These are phyloP conservation scores for Massarina eburnea DNA, from an alignment of 2,329 filamentous ascomycete species.

Conservation along the genomic window DNA sequence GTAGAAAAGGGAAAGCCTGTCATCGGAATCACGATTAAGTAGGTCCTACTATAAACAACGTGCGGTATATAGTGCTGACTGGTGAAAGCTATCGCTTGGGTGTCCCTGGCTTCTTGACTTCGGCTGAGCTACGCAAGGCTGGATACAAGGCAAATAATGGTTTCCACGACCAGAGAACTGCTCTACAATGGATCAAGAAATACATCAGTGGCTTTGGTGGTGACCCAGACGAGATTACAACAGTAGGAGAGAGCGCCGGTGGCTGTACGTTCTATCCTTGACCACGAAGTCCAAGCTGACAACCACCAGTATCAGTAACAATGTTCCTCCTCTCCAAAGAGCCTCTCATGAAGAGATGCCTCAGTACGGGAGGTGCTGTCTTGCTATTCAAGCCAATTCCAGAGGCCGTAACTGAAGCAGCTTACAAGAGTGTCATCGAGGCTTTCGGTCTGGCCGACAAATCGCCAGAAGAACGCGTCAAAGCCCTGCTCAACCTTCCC, in stretches of 20 bases:
- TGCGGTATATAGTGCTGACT: constrained; percentile 23
- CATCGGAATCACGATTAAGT: constrained; percentile 49
- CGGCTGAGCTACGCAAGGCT: constrained; percentile 49
- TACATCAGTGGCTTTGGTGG: constrained; percentile 44
- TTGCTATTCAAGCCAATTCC: constrained; percentile 47
- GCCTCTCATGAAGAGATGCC: constrained; percentile 43
- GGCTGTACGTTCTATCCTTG: constrained; percentile 34
- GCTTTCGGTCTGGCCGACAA: constrained; percentile 44
- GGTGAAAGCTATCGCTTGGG: constrained; percentile 34
- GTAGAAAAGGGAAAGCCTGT: constrained; percentile 48
- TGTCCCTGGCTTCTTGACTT: constrained; percentile 45
- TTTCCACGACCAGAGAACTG: constrained; percentile 38
- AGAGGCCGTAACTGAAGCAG: constrained; percentile 42
- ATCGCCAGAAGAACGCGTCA: constrained; percentile 44
- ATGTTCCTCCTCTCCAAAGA: constrained; percentile 33
- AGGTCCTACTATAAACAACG: constrained; percentile 39
- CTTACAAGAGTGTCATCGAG: constrained; percentile 46
- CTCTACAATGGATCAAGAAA: constrained; percentile 41
- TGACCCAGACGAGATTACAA: constrained; percentile 40
- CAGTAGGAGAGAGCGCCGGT: constrained; percentile 53
- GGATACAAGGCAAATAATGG: constrained; percentile 43
- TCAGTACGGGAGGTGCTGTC: constrained; percentile 43
- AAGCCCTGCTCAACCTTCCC: constrained; percentile 45
- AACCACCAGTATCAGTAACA: constrained; percentile 22
- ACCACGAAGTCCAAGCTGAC: constrained; percentile 4